These are phyloP conservation scores for Beauveria rudraprayagi DNA, from an alignment of 2,329 filamentous ascomycete genomes.

Conservation along the genomic window DNA sequence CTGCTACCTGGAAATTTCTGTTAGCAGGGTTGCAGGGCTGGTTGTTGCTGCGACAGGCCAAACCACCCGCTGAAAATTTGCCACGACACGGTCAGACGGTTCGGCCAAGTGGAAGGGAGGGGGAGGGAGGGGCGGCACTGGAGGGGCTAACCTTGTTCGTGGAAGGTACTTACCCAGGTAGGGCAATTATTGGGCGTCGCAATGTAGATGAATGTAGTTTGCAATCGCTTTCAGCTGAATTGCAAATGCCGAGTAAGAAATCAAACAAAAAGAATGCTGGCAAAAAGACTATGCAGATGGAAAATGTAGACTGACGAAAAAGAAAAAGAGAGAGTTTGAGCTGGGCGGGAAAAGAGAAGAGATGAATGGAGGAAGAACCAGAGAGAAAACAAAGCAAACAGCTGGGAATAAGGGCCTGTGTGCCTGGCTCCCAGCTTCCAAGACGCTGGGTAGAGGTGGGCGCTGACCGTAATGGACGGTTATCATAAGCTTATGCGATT, in stretches of 20 bases:
- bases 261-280: neutral
- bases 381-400: no score
- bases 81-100: neutral
- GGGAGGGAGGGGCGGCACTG: neutral
- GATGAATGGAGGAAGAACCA: no score
- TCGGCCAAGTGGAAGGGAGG: neutral
- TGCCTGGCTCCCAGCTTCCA: no score
- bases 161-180: neutral
- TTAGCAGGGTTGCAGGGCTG: neutral
- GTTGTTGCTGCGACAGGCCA: neutral
- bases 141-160: neutral
- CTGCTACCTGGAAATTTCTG: neutral
- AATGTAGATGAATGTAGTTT: no score
- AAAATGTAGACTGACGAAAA: neutral
- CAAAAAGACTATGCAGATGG: neutral
- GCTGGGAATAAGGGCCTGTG: no score
- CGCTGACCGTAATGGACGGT: no score
- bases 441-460: no score
- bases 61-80: neutral
- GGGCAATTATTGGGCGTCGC: no score
- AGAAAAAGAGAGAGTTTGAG: no score
- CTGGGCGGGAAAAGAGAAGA: no score
- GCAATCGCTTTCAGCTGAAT: neutral
- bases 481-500: no score
- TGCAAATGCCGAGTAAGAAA: neutral